These are phyloP conservation scores for Colletotrichum sansevieriae DNA, from an alignment of 2,329 filamentous ascomycete species.

Conservation along the genomic window DNA sequence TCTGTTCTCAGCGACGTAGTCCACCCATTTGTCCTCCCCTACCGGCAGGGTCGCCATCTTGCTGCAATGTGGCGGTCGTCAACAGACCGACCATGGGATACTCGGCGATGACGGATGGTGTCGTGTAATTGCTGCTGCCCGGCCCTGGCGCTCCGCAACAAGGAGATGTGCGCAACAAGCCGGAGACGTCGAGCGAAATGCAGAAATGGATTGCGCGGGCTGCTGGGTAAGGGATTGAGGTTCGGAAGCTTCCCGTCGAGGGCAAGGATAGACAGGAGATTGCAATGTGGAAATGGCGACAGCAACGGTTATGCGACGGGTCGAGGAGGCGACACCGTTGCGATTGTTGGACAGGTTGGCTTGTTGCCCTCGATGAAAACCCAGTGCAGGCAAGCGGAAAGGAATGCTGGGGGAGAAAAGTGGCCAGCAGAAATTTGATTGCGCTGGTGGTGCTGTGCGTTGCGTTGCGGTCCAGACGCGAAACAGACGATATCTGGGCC, in stretches of 20 bases:
- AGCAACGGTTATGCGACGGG: conserved; percentile 9
- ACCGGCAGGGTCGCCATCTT: conserved; percentile 68
- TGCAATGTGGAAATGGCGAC: neutral
- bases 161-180: neutral
- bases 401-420: neutral
- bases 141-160: neutral
- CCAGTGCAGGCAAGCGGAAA: neutral
- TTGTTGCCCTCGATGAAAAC: conserved; percentile 4
- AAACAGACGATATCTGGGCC: conserved; percentile 5
- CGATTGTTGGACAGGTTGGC: neutral
- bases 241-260: conserved; percentile 2
- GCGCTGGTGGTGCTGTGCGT: neutral
- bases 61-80: conserved; percentile 37
- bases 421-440: conserved; percentile 14
- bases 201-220: neutral
- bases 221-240: neutral
- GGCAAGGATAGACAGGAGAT: neutral
- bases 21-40: conserved; percentile 83
- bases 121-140: neutral
- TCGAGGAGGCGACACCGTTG: neutral
- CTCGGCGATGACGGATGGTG: neutral
- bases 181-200: neutral
- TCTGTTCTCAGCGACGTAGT: conserved; percentile 80
- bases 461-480: conserved; percentile 2
- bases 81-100: conserved; percentile 40